These are phyloP conservation scores for Pisolithus tinctorius DNA, from an alignment of 768 basidiomycete genomes.

Conservation along the genomic window DNA sequence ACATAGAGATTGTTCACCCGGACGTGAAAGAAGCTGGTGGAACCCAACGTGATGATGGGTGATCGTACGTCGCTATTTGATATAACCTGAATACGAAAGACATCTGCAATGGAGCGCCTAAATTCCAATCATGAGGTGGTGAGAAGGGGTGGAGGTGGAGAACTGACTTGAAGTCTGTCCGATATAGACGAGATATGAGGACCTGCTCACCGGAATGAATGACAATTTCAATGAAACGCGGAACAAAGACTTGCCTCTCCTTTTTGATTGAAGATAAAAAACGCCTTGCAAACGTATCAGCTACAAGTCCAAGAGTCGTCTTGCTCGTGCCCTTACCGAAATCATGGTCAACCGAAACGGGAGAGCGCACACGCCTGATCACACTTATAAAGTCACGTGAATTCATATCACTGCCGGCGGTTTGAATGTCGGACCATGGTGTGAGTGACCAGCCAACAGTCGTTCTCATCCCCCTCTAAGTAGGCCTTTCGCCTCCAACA, in stretches of 20 bases:
- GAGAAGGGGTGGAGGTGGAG: slow-evolving; percentile 5
- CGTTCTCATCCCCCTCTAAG: too few species aligned
- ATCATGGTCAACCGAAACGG: slow-evolving; percentile 30
- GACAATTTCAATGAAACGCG: background rate
- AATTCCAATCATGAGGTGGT: background rate
- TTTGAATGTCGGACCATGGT: too few species aligned
- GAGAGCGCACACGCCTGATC: too few species aligned
- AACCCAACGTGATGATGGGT: slow-evolving; percentile 95
- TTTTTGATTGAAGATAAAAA: slow-evolving; percentile 99
- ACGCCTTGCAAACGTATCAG: slow-evolving; percentile 53
- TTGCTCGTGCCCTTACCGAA: slow-evolving; percentile 30
- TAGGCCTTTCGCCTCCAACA: too few species aligned
- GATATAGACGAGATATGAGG: slow-evolving; percentile 91
- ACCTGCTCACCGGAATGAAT: slow-evolving; percentile 44
- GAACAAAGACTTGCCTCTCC: slow-evolving; percentile 69
- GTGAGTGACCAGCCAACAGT: too few species aligned
- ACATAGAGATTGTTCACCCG: slow-evolving; percentile 93
- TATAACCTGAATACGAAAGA: slow-evolving; percentile 98
- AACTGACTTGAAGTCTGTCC: slow-evolving; percentile 92
- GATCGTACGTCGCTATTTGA: slow-evolving; percentile 96
- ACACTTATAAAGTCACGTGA: too few species aligned
- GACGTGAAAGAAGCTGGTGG: slow-evolving; percentile 98
- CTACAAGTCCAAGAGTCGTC: background rate
- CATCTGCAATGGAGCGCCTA: slow-evolving; percentile 94
- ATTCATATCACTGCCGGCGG: too few species aligned